These are phyloP conservation scores for Panicum virgatum DNA, from an alignment of 202 grass and related monocot genomes.

Conservation along the genomic window DNA sequence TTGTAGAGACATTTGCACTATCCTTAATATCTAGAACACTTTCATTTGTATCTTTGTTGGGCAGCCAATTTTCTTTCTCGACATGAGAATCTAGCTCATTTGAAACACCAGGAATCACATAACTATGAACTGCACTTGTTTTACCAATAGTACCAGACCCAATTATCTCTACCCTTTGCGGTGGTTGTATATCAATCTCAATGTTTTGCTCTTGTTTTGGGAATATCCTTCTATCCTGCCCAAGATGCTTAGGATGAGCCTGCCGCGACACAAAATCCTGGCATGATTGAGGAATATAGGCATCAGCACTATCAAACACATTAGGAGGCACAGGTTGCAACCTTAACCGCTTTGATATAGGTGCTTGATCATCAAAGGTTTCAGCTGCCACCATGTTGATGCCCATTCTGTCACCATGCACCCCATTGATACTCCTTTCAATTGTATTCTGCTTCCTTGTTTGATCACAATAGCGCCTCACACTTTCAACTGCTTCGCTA, in stretches of 20 bases:
- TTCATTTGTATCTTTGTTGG: slow-evolving; percentile 48
- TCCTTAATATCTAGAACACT: slow-evolving; percentile 44
- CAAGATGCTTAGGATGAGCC: slow-evolving; percentile 27
- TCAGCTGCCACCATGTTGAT: slow-evolving; percentile 50
- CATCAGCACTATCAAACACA: slow-evolving; percentile 39
- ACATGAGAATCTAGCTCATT: slow-evolving; percentile 35
- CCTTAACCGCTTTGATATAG: slow-evolving; percentile 61
- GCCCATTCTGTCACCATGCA: slow-evolving; percentile 51
- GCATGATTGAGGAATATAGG: slow-evolving; percentile 37
- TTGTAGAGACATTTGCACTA: slow-evolving; percentile 41
- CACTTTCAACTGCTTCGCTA: slow-evolving; percentile 43
- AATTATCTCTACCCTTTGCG: slow-evolving; percentile 27
- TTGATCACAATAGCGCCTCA: slow-evolving; percentile 41
- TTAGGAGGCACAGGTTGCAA: slow-evolving; percentile 34
- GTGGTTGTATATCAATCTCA: slow-evolving; percentile 21
- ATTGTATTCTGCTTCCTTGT: slow-evolving; percentile 18
- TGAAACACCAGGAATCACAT: slow-evolving; percentile 40
- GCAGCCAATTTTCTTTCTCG: slow-evolving; percentile 50
- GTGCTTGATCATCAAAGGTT: slow-evolving; percentile 54
- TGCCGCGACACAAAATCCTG: slow-evolving; percentile 42
- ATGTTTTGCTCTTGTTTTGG: slow-evolving; percentile 48
- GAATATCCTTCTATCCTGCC: slow-evolving; percentile 46
- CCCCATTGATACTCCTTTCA: slow-evolving; percentile 39
- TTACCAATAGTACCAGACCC: slow-evolving; percentile 41
- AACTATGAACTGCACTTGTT: slow-evolving; percentile 24